phyloP scores from a whole-genome alignment of 2,329 filamentous ascomycete genomes.

The Pseudocercospora eumusae region DNA sequence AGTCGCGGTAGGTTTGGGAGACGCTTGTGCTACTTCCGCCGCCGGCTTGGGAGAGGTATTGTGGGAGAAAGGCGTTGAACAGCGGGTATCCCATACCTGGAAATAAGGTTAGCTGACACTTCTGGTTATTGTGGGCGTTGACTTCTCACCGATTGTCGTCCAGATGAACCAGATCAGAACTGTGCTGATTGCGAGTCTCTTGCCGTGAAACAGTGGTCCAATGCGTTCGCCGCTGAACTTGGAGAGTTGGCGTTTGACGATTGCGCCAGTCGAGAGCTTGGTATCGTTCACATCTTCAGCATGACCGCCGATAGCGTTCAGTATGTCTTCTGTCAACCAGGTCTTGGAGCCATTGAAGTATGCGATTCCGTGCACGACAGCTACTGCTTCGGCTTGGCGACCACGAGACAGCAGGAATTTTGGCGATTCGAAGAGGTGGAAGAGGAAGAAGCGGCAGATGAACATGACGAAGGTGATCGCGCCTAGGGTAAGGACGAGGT shows the following conservation, averaged over 20 bases:
- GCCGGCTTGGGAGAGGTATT: conserved; percentile 68
- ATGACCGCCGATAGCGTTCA: conserved; percentile 58
- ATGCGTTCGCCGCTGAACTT: conserved; percentile 68
- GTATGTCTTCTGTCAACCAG: conserved; percentile 72
- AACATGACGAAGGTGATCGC: conserved; percentile 76
- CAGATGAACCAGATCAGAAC: conserved; percentile 73
- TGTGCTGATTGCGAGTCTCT: conserved; percentile 53
- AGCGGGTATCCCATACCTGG: conserved; percentile 73
- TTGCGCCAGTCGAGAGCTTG: conserved; percentile 48
- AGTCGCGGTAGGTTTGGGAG: conserved; percentile 68
- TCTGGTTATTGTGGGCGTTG: too few species aligned
- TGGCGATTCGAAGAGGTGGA: conserved; percentile 80
- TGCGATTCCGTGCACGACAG: conserved; percentile 51
- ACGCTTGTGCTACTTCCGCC: conserved; percentile 39
- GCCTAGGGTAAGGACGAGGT: conserved; percentile 70
- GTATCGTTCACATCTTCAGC: conserved; percentile 52
- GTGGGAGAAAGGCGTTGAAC: conserved; percentile 88
- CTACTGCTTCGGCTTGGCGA: conserved; percentile 75
- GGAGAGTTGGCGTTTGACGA: conserved; percentile 62
- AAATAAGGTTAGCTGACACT: too few species aligned
- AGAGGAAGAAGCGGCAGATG: conserved; percentile 73
- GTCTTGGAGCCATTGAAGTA: conserved; percentile 55
- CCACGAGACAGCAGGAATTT: conserved; percentile 79
- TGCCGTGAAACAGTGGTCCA: conserved; percentile 60
- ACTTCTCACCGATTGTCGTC: conserved; percentile 65